phyloP scores from a whole-genome alignment of 1,284 basidiomycete genomes.

The Rhodotorula glutinis region DNA sequence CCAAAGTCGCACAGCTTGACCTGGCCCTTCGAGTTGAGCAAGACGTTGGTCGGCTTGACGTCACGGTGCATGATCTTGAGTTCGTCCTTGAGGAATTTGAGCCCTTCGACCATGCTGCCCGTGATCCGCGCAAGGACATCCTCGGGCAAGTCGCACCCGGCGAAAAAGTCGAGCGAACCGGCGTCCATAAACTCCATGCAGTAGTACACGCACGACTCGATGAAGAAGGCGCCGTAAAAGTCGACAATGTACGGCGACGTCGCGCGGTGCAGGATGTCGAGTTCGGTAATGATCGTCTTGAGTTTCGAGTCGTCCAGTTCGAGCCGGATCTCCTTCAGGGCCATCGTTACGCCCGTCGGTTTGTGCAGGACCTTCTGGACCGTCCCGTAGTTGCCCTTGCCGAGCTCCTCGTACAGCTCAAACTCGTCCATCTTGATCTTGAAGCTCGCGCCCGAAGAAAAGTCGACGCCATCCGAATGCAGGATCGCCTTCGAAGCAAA shows the following conservation, averaged over 20 bases:
- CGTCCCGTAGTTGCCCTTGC: slow-evolving; percentile 94
- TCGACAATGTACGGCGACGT: slow-evolving; percentile 89
- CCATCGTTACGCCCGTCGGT: slow-evolving; percentile 93
- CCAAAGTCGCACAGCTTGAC: slow-evolving; percentile 98
- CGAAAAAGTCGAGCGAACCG: slow-evolving; percentile 84
- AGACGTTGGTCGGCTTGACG: slow-evolving; percentile 96
- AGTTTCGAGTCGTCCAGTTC: slow-evolving; percentile 92
- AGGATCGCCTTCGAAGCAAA: slow-evolving; percentile 91
- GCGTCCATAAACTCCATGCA: slow-evolving; percentile 99
- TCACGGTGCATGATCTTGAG: slow-evolving; percentile 96
- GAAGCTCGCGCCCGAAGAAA: slow-evolving; percentile 87
- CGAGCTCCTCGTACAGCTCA: slow-evolving; percentile 84
- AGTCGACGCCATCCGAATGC: slow-evolving; percentile 90
- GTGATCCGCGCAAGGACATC: slow-evolving; percentile 81
- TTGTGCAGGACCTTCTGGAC: slow-evolving; percentile 93
- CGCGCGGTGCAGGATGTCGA: slow-evolving; percentile 94
- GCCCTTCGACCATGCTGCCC: slow-evolving; percentile 76
- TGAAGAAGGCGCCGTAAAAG: slow-evolving; percentile 98
- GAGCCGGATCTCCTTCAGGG: slow-evolving; percentile 99
- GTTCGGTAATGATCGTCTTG: slow-evolving; percentile 96
- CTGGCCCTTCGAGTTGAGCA: slow-evolving; percentile 82
- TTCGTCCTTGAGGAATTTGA: slow-evolving; percentile 93
- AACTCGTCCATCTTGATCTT: slow-evolving; percentile 84
- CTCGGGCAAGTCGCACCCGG: slow-evolving; percentile 63
- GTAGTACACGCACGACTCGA: slow-evolving; percentile 97